Evolutionary conservation across 495 filamentous ascomycete genomes (phyloP).

Genomic region (Pyronema omphalodes): DNA sequence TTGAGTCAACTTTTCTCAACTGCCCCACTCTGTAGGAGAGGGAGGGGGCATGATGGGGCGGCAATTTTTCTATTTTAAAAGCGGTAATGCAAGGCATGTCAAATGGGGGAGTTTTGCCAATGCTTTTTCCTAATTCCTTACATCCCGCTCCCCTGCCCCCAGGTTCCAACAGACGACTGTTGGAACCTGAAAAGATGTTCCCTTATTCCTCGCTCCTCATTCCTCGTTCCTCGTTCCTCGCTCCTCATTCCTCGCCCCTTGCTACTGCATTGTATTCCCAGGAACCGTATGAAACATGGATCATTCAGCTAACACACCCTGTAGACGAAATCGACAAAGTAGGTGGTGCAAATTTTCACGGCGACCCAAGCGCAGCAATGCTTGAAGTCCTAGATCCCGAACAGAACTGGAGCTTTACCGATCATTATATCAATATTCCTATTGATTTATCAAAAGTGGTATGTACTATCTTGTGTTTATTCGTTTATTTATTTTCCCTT

Average conservation of each 20-base stretch:
- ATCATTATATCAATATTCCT: constrained; percentile 93
- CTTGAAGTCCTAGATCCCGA: constrained; percentile 96
- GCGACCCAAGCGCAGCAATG: constrained; percentile 97
- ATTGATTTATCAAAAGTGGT: constrained; percentile 83
- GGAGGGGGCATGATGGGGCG: too few species aligned
- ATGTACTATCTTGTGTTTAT: constrained; percentile 3
- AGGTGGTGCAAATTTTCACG: constrained; percentile 78
- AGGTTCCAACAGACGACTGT: too few species aligned
- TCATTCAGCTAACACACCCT: not conserved
- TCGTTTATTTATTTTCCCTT: constrained; percentile 2
- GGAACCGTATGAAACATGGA: not conserved
- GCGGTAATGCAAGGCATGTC: too few species aligned
- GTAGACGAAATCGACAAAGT: constrained; percentile 95
- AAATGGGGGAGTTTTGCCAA: too few species aligned
- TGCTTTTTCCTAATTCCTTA: too few species aligned
- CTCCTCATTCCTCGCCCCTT: not conserved
- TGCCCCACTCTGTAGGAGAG: too few species aligned
- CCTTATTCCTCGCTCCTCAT: not conserved
- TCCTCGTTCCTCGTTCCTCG: too few species aligned
- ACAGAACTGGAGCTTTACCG: constrained; percentile 85
- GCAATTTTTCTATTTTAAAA: too few species aligned
- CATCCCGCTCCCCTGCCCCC: too few species aligned
- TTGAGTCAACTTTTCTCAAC: not conserved
- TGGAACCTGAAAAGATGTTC: not conserved
- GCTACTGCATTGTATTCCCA: not conserved